A percentile compares a stretch with the other conserved stretches of the same genome.
These are phyloP conservation scores for Silene latifolia DNA, from an alignment of 148 eudicot species.

Conservation along the genomic window DNA sequence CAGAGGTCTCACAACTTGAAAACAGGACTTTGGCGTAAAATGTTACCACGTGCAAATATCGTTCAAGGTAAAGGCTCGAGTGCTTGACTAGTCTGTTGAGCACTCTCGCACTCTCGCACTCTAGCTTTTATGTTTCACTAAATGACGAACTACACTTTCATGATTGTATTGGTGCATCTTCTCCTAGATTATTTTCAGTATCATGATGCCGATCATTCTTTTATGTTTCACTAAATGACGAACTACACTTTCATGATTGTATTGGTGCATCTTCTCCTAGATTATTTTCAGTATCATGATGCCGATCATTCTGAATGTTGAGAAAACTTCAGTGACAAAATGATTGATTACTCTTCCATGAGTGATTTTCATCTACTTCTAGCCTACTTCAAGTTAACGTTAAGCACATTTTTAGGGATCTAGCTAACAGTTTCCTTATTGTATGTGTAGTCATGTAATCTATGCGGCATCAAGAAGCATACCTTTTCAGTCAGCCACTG, in stretches of 20 bases:
- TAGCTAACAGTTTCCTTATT: neutral
- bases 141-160: neutral
- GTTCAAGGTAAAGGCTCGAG: neutral
- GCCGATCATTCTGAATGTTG: neutral
- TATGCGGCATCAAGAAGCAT: constrained; percentile 15
- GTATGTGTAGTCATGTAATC: constrained; percentile 1
- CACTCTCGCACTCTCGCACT: no score
- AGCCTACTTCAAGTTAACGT: neutral
- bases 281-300: neutral
- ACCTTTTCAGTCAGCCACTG: constrained; percentile 90
- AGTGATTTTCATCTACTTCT: neutral
- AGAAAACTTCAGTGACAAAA: neutral
- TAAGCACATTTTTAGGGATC: neutral
- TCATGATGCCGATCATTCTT: neutral
- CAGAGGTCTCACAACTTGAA: neutral
- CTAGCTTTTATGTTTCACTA: neutral
- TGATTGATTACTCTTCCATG: neutral
- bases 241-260: neutral
- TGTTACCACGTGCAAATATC: neutral
- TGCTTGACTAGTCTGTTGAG: neutral
- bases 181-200: neutral
- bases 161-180: neutral
- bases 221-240: neutral
- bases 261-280: constrained; percentile 1
- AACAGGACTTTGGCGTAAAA: neutral